phyloP scores from a whole-genome alignment of 2,329 filamentous ascomycete genomes.

The Fusarium nisikadoi region DNA sequence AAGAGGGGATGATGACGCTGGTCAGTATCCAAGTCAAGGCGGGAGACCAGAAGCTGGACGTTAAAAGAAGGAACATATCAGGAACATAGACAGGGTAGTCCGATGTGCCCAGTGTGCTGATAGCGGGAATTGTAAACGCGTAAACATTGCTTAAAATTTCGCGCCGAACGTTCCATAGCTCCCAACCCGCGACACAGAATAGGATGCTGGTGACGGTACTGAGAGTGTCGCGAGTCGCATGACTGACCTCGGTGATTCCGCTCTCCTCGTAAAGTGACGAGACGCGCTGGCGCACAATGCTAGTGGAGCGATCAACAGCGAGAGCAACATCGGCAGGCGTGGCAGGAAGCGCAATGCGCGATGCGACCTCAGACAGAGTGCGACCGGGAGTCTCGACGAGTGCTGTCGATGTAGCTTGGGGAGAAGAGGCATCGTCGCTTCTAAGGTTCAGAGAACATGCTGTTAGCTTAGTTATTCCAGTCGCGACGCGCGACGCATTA shows the following conservation, averaged over 20 bases:
- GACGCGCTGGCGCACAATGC: slow-evolving; percentile 74
- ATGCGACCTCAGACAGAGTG: slow-evolving; percentile 62
- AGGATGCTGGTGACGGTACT: slow-evolving; percentile 80
- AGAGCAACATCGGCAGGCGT: slow-evolving; percentile 82
- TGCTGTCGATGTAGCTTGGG: slow-evolving; percentile 54
- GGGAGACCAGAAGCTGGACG: slow-evolving; percentile 84
- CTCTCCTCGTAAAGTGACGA: slow-evolving; percentile 71
- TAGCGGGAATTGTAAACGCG: slow-evolving; percentile 76
- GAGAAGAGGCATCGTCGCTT: slow-evolving; percentile 44
- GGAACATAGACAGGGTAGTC: slow-evolving; percentile 75
- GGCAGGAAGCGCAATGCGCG: slow-evolving; percentile 78
- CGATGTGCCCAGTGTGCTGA: slow-evolving; percentile 64
- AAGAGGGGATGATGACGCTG: slow-evolving; percentile 73
- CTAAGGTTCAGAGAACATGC: slow-evolving; percentile 26
- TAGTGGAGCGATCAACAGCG: slow-evolving; percentile 77
- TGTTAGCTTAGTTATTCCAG: slow-evolving; percentile 26
- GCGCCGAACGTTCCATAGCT: slow-evolving; percentile 74
- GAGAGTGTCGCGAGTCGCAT: slow-evolving; percentile 73
- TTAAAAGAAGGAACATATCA: slow-evolving; percentile 82
- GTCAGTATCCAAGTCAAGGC: slow-evolving; percentile 81
- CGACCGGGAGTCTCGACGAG: slow-evolving; percentile 62
- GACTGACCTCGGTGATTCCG: slow-evolving; percentile 72
- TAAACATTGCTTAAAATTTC: slow-evolving; percentile 78
- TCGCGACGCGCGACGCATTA: slow-evolving; percentile 3
- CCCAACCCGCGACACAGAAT: slow-evolving; percentile 72